Conservation (phyloP, 1,139 yeast species). For the Taphrina communis region DNA sequence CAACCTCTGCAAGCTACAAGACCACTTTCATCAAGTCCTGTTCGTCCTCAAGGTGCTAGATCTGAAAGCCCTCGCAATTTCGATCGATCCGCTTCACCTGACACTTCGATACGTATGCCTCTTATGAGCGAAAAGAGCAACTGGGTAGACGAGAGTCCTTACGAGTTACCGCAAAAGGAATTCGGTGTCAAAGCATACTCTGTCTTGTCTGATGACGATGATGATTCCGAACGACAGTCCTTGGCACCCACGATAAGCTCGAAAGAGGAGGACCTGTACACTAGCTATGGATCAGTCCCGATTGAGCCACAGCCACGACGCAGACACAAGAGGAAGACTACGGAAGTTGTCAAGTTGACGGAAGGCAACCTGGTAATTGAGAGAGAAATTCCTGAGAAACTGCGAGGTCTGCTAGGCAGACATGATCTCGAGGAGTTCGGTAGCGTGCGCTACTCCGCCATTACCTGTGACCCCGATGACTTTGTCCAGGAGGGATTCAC, state of each 20-base stretch:
- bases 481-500: constrained; percentile 63
- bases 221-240: not conserved
- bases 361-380: constrained; percentile 84
- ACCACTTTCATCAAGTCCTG: constrained; percentile 19
- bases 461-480: constrained; percentile 77
- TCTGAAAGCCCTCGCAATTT: not conserved
- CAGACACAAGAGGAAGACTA: constrained; percentile 59
- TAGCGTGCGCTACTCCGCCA: constrained; percentile 84
- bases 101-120: constrained; percentile 34
- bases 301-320: constrained; percentile 62
- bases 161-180: not conserved
- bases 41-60: constrained; percentile 21
- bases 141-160: constrained; percentile 14
- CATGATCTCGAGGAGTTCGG: constrained; percentile 90
- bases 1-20: not conserved
- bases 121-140: constrained; percentile 12
- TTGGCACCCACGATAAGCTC: constrained; percentile 9
- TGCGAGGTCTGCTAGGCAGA: constrained; percentile 76
- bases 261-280: not conserved
- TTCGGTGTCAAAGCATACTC: constrained; percentile 13
- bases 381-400: constrained; percentile 89
- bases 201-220: constrained; percentile 11
- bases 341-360: constrained; percentile 69
- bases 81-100: constrained; percentile 28
- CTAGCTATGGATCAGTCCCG: constrained; percentile 43